Base-by-base conservation (phyloP, 805 yeast species). In the Candida incommunis region DNA sequence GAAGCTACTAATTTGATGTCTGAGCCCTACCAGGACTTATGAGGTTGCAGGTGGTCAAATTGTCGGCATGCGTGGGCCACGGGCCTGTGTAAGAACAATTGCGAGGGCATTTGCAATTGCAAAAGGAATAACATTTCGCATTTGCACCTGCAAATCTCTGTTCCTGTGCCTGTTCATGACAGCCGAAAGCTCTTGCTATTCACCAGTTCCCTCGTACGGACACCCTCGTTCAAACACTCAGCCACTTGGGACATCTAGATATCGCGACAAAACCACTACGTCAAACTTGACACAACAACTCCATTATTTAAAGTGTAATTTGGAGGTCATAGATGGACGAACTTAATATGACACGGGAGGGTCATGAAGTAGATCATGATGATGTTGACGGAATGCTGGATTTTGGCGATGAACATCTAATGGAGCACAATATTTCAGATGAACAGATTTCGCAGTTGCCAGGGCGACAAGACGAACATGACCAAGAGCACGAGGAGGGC, bases 381-480 rank as follows among this genome's bases (percentile, higher is more conserved):
- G 37, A 5, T 18, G 37, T 9, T 31, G 37, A n/a, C 18, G 18
- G 11, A 7, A 7, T 31, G 11, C 37, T 31, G 4, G 37, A 31
- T 18, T 31, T 31, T 31, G 37, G 37, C 5, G 37, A 31, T 31
- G 37, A 31, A 11, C n/a, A n/a, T n/a, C n/a, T n/a, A n/a, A n/a
- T n/a, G n/a, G 37, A 31, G 7, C 37, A 31, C 5, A 11, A 11
- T 7, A 31, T 31, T 31, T 11, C 7, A 9, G 37, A 31, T n/a
- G 37, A 31, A 31, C n/a, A n/a, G n/a, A n/a, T n/a, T n/a, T n/a
- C n/a, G n/a, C n/a, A n/a, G n/a, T n/a, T n/a, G n/a, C n/a, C n/a
- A n/a, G n/a, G n/a, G n/a, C n/a, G n/a, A n/a, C n/a, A n/a, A 23
- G 49, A 45, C 4, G 50, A 45, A n/a, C 48, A 48, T 2, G 44